These are phyloP conservation scores for Lentinula raphanica DNA, from an alignment of 768 basidiomycete genomes.

Conservation along the genomic window DNA sequence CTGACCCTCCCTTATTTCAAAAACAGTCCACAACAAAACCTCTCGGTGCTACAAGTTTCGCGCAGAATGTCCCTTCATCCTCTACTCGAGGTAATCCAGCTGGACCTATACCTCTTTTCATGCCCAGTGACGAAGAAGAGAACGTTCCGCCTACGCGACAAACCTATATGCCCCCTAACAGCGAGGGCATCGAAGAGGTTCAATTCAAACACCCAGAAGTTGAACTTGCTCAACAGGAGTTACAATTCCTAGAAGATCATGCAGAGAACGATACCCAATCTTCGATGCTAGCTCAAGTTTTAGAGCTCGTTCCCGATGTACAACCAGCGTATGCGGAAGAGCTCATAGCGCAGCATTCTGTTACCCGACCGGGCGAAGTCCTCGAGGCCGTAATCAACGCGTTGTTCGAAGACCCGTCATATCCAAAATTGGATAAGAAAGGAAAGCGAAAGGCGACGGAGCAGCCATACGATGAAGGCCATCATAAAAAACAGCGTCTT, in stretches of 20 bases:
- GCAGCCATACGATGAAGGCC: slow-evolving; percentile 15
- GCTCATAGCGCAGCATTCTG: slow-evolving; percentile 42
- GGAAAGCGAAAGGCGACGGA: slow-evolving; percentile 35
- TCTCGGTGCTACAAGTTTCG: slow-evolving; percentile 12
- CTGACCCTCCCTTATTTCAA: slow-evolving; percentile 9
- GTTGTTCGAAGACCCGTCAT: slow-evolving; percentile 57
- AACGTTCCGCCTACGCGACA: slow-evolving; percentile 22
- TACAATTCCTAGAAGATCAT: slow-evolving; percentile 5
- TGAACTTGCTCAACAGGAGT: not conserved
- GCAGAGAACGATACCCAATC: not conserved
- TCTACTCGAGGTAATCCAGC: not conserved
- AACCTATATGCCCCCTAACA: not conserved
- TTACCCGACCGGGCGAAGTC: slow-evolving; percentile 29
- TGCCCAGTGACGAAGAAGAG: slow-evolving; percentile 32
- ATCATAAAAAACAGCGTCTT: slow-evolving; percentile 24
- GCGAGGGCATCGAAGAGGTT: not conserved
- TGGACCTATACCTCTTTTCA: slow-evolving; percentile 25
- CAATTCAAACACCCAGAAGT: not conserved
- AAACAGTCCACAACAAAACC: slow-evolving; percentile 11
- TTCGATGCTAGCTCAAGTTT: slow-evolving; percentile 39
- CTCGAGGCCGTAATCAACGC: slow-evolving; percentile 52
- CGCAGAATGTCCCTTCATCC: slow-evolving; percentile 5
- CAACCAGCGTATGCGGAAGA: slow-evolving; percentile 35
- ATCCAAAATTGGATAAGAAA: slow-evolving; percentile 51
- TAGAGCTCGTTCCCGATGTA: slow-evolving; percentile 52